phyloP scores from a whole-genome alignment of 1,284 basidiomycete species.

The Vanrija sp. region DNA sequence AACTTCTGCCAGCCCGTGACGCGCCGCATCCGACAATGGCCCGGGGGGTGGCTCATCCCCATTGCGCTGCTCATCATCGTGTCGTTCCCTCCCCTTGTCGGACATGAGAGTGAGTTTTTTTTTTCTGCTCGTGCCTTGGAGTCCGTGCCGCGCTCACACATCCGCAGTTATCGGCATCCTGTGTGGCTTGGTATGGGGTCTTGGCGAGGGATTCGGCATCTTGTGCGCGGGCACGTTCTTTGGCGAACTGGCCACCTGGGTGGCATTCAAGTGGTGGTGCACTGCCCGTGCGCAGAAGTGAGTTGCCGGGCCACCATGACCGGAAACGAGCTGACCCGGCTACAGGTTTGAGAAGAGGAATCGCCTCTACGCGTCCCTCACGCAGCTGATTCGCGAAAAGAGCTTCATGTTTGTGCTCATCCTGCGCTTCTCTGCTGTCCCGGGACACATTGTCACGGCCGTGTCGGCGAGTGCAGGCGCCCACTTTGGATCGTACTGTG shows the following conservation, averaged over 20 bases:
- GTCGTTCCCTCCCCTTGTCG: constrained; percentile 38
- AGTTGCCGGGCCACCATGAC: constrained; percentile 6
- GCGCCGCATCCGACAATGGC: constrained; percentile 32
- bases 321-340: neutral
- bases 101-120: constrained; percentile 37
- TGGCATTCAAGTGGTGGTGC: constrained; percentile 43
- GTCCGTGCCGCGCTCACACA: neutral
- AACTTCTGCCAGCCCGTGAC: constrained; percentile 35
- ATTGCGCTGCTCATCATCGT: constrained; percentile 32
- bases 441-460: constrained; percentile 45
- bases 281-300: constrained; percentile 37
- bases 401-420: constrained; percentile 45
- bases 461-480: constrained; percentile 43
- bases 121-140: neutral
- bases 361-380: constrained; percentile 39
- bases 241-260: constrained; percentile 43
- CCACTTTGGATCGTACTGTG: constrained; percentile 39
- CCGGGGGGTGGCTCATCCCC: constrained; percentile 43
- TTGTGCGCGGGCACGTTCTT: constrained; percentile 44
- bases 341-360: constrained; percentile 41
- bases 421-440: constrained; percentile 43
- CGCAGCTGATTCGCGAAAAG: constrained; percentile 44
- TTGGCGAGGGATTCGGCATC: constrained; percentile 41
- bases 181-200: constrained; percentile 40
- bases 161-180: constrained; percentile 38